phyloP scores from a whole-genome alignment of 1,139 yeast species.

The Saccharomyces hybrid region DNA sequence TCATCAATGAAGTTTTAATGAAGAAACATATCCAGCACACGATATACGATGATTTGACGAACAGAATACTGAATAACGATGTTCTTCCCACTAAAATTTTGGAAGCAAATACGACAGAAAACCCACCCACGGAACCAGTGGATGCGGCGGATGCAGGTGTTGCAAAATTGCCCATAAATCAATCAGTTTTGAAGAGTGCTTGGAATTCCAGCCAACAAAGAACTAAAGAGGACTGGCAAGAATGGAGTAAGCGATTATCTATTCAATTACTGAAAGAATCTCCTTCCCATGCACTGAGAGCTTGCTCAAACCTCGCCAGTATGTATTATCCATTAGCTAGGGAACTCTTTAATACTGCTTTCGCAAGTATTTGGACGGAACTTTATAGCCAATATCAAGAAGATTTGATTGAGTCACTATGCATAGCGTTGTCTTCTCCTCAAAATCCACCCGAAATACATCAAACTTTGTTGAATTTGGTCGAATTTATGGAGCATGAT shows the following conservation, averaged over 20 bases:
- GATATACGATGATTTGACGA: conserved; percentile 72
- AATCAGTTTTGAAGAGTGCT: conserved; percentile 47
- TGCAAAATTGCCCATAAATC: conserved; percentile 59
- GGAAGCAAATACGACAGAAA: conserved; percentile 52
- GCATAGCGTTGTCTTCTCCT: conserved; percentile 80
- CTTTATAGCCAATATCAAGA: conserved; percentile 85
- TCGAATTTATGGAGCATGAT: conserved; percentile 97
- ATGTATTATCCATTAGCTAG: conserved; percentile 84
- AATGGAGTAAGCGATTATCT: conserved; percentile 85
- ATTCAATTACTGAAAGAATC: conserved; percentile 84
- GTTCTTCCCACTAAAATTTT: conserved; percentile 74
- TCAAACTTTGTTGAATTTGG: conserved; percentile 78
- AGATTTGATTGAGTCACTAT: conserved; percentile 76
- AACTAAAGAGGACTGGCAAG: conserved; percentile 95
- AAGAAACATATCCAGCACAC: conserved; percentile 63
- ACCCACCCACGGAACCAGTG: conserved; percentile 47
- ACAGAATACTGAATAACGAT: conserved; percentile 72
- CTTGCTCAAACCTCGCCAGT: conserved; percentile 85
- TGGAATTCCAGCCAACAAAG: conserved; percentile 92
- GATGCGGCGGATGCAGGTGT: conserved; percentile 59
- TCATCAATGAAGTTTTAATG: conserved; percentile 63
- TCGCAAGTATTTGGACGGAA: conserved; percentile 94
- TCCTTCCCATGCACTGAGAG: conserved; percentile 90
- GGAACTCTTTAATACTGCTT: conserved; percentile 88
- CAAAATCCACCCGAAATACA: conserved; percentile 94